Evolutionary conservation across 1,139 yeast species (phyloP), one percentile per base, ranked within the genome.

Genomic region (Geotrichum bryndzae): DNA sequence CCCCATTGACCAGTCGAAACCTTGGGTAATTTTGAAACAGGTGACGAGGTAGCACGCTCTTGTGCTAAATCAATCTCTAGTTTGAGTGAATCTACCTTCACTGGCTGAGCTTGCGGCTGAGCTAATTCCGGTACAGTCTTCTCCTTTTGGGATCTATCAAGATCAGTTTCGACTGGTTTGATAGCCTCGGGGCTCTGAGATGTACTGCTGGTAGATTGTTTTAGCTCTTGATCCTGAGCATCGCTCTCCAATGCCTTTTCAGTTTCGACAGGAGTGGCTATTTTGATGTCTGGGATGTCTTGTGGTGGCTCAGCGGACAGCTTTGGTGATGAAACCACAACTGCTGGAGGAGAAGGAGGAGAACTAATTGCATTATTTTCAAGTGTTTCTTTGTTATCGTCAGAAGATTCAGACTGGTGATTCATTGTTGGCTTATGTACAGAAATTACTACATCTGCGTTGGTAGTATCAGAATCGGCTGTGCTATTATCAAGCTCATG

Each of bases 1-100:
- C 74, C 67, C 77, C 77, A 75, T 51, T 67, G 71, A 33, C 68
- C 57, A 3, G 53, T 52, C 2, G 59, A 35, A 7, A 56, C 27
- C 22, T 38, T 38, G 3, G 50, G 31, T 10, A 33, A 3, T 29
- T 52, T 52, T 23, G 53, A 23, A 38, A n/a, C 25, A 11, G 50
- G 57, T 8, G 51, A 27, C 3, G 13, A 27, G 51, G 54, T 22
- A 29, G 2, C 31, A 10, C 23, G 45, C 23, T 25, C 29, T 29
- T 15, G 23, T 3, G 11, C 27, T 29, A 13, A 46, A 15, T 29
- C 13, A 22, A 35, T 29, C 15, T 46, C 52, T 46, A 4, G 35
- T 53, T 53, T 33, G 29, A 10, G 25, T 33, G 23, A 10, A 48
- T 18, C 55, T 31, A 13, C 52, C 29, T 18, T 13, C 29, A 27